Evolutionary conservation across 345 rosid genomes (phyloP).

Genomic region (Hibiscus syriacus): DNA sequence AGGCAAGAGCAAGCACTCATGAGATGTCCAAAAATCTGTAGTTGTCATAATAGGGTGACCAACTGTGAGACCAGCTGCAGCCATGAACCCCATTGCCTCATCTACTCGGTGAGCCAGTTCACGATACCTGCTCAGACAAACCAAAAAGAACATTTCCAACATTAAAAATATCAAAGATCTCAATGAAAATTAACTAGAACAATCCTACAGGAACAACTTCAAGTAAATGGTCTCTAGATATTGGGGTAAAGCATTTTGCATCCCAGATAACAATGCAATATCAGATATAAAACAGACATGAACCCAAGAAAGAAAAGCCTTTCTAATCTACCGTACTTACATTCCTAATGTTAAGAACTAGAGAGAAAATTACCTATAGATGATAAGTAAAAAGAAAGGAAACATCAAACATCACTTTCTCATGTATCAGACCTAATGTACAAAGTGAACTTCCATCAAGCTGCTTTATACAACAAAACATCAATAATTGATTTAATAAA

Average conservation of each 20-base stretch:
- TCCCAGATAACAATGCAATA: background rate
- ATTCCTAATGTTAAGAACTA: background rate
- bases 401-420: background rate
- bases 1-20: constrained; percentile 37
- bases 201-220: background rate
- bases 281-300: background rate
- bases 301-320: background rate
- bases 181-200: background rate
- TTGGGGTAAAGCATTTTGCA: background rate
- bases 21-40: constrained; percentile 36
- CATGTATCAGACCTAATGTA: background rate
- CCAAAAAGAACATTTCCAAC: background rate
- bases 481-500: no score
- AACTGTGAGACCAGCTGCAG: constrained; percentile 30
- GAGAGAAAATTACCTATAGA: background rate
- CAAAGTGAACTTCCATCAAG: background rate
- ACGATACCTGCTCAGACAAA: constrained; percentile 19
- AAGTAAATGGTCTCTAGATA: background rate
- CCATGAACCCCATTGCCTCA: constrained; percentile 36
- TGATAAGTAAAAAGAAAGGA: background rate
- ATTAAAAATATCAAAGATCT: background rate
- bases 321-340: background rate
- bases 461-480: background rate
- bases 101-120: constrained; percentile 38
- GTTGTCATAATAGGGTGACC: constrained; percentile 31